phyloP scores from a whole-genome alignment of 345 rosid genomes.

The Moricandia arvensis region DNA sequence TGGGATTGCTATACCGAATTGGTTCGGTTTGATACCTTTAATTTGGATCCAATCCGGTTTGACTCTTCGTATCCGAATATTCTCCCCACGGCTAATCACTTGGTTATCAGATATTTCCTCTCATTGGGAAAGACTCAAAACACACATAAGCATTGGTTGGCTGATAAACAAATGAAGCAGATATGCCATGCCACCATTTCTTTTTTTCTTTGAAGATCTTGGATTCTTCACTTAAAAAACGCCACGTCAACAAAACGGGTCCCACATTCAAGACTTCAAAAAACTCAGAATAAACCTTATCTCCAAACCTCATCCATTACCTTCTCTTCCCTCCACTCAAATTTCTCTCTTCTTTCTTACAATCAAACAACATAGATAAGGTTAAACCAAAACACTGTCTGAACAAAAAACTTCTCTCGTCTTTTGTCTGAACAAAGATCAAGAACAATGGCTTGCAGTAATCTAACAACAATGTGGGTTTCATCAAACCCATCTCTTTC shows the following conservation, averaged over 20 bases:
- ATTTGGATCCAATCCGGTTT: too few species aligned
- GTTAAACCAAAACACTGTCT: constrained; percentile 38
- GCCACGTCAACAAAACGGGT: constrained; percentile 28
- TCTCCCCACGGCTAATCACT: too few species aligned
- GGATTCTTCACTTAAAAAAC: constrained; percentile 4
- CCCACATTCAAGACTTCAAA: constrained; percentile 37
- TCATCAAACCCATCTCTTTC: constrained; percentile 75
- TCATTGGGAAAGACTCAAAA: background rate
- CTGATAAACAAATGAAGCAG: constrained; percentile 8
- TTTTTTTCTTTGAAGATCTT: constrained; percentile 5
- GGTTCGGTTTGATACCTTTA: too few species aligned
- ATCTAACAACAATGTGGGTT: constrained; percentile 81
- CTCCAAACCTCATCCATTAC: constrained; percentile 69
- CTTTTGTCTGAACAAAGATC: constrained; percentile 12
- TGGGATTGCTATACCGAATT: too few species aligned
- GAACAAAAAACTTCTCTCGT: background rate
- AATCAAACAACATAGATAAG: constrained; percentile 32
- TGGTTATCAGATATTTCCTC: constrained; percentile 23
- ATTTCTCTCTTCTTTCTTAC: constrained; percentile 4
- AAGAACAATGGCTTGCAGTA: constrained; percentile 67
- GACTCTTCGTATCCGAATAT: too few species aligned
- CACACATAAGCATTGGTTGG: constrained; percentile 25
- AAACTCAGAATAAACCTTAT: constrained; percentile 57
- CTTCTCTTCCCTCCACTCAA: constrained; percentile 44
- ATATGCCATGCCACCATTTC: constrained; percentile 12